Evolutionary conservation across 139 green algal species (phyloP).

Genomic region (Chlamydomonas sphaeroides): DNA sequence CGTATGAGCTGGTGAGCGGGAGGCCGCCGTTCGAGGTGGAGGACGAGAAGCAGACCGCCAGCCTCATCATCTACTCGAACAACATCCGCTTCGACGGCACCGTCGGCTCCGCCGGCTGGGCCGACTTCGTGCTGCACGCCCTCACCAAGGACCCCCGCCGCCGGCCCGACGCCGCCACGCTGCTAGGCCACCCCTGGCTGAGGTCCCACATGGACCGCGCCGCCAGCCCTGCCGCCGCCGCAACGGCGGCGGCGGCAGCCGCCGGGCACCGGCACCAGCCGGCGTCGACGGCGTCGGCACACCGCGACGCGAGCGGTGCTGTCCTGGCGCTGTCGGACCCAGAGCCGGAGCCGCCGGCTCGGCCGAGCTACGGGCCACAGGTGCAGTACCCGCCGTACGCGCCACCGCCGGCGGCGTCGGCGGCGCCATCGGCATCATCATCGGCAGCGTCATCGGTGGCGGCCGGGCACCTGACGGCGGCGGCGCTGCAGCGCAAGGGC

Average conservation of each 20-base stretch:
- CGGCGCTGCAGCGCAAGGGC: too few species aligned
- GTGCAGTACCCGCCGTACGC: too few species aligned
- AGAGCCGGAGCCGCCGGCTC: too few species aligned
- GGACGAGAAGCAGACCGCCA: constrained; percentile 78
- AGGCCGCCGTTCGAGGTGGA: constrained; percentile 74
- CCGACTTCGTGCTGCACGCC: constrained; percentile 61
- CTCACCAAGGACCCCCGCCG: constrained; percentile 74
- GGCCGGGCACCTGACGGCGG: too few species aligned
- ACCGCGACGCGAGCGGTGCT: too few species aligned
- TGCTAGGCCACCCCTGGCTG: constrained; percentile 81
- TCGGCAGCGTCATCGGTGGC: too few species aligned
- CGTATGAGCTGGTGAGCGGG: constrained; percentile 85
- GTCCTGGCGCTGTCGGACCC: too few species aligned
- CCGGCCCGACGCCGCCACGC: constrained; percentile 66
- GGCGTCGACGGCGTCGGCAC: too few species aligned
- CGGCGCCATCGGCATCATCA: background rate
- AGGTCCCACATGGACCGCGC: background rate
- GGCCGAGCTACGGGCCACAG: too few species aligned
- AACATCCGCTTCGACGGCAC: constrained; percentile 63
- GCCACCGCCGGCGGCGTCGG: background rate
- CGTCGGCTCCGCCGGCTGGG: constrained; percentile 32
- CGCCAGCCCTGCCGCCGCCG: too few species aligned
- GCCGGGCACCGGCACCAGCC: too few species aligned
- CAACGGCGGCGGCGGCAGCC: too few species aligned
- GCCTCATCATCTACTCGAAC: constrained; percentile 78